These are phyloP conservation scores for Tuber melanosporum DNA, from an alignment of 495 filamentous ascomycete genomes.

Conservation along the genomic window DNA sequence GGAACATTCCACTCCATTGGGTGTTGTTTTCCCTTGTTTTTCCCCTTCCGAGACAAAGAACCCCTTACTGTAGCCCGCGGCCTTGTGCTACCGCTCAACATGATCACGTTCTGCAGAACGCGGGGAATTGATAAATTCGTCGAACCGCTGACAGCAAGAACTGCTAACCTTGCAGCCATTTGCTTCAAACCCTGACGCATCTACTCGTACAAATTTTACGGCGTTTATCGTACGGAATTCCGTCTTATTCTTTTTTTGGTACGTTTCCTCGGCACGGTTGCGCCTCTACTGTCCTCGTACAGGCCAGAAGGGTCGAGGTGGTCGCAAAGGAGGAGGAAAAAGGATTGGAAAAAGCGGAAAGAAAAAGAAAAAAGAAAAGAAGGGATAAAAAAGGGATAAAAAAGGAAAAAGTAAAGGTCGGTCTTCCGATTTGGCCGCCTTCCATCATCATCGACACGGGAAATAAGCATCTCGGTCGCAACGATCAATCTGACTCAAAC, in stretches of 20 bases:
- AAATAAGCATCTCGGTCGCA: slow-evolving; percentile 22
- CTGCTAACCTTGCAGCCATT: slow-evolving; percentile 5
- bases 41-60: background rate
- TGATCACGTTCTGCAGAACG: slow-evolving; percentile 11
- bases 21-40: slow-evolving; percentile 6
- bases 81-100: slow-evolving; percentile 5
- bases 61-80: slow-evolving; percentile 8
- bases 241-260: background rate
- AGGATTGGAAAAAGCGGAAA: background rate
- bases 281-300: background rate
- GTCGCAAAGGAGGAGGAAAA: background rate
- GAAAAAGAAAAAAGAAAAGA: background rate
- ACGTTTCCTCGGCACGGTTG: background rate
- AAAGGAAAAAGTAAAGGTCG: slow-evolving; percentile 8
- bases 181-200: background rate
- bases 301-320: background rate
- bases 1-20: slow-evolving; percentile 21
- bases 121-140: slow-evolving; percentile 23
- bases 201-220: background rate
- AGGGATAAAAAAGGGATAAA: no score
- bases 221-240: background rate
- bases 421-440: slow-evolving; percentile 18
- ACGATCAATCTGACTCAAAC: slow-evolving; percentile 26
- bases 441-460: slow-evolving; percentile 14
- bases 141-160: slow-evolving; percentile 20